Evolutionary conservation across 2,329 filamentous ascomycete genomes (phyloP), one percentile per base, ranked within the genome.

Genomic region (Cordyceps fumosorosea): DNA sequence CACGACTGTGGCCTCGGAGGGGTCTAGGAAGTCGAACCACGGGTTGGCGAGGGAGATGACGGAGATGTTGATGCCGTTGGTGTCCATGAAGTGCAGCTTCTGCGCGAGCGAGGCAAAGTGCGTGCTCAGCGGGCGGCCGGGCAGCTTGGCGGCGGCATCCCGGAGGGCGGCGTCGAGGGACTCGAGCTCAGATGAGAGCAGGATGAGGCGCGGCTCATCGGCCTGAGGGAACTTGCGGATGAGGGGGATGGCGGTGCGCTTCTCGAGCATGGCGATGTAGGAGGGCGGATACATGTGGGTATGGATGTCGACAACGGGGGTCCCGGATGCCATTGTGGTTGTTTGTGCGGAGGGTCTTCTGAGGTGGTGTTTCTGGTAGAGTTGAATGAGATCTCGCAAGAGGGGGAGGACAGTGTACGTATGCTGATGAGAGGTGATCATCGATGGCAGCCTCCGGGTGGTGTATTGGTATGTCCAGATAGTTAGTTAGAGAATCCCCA

Each of bases 1-100:
- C 55, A 87, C 85, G 34, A 75, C 72, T 1, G 82, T 83, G 0
- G 90, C 89, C 66, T 88, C 83, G 4, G 78, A 72, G 0, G 84
- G 71, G 11, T 79, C 72, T 0, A 96, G 76, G 71, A 96, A 97
- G 75, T 97, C 93, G 2, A 97, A 82, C 93, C 93, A 97, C 0
- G 93, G 93, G 71, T 97, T 97, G 16, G 93, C 93, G 24, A 96
- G 85, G 0, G 90, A 95, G 65, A 97, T 86, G 56, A 96, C 89
- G 1, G 90, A 95, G 66, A 89, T 86, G 73, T 89, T 84, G 72
- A 97, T 96, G 59, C 78, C 78, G 76, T 97, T 93, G 18, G 81
- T 84, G 72, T 91, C 82, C 93, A 97, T 97, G 77, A 97, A 96
- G 55, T 85, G 81, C 16, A 96, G 81, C 71, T 96, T 97, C 68